Evolutionary conservation across 805 yeast species (phyloP).

Genomic region (Wickerhamiella hasegawae): DNA sequence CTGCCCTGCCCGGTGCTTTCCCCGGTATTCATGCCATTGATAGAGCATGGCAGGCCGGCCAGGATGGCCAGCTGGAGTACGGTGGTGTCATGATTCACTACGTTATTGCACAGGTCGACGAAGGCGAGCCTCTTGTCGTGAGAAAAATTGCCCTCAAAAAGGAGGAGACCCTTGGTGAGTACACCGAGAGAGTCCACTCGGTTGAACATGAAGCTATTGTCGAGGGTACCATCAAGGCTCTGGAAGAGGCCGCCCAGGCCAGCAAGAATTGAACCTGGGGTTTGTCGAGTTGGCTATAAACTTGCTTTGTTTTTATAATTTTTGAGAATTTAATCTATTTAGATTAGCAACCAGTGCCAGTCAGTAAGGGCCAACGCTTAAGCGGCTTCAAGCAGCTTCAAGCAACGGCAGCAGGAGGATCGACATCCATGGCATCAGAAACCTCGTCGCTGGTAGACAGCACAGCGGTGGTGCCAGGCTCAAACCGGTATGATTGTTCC

Average conservation of each 20-base stretch:
- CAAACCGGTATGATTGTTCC: constrained; percentile 68
- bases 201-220: constrained; percentile 86
- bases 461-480: constrained; percentile 87
- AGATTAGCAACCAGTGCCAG: no score
- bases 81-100: constrained; percentile 96
- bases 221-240: constrained; percentile 63
- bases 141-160: constrained; percentile 55
- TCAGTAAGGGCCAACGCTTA: no score
- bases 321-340: no score
- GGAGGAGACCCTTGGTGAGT: constrained; percentile 63
- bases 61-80: constrained; percentile 51
- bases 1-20: constrained; percentile 93
- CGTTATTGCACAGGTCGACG: constrained; percentile 91
- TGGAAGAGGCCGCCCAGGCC: constrained; percentile 19
- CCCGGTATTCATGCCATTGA: constrained; percentile 97
- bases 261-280: no score
- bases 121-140: constrained; percentile 78
- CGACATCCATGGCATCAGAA: constrained; percentile 37
- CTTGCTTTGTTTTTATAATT: no score
- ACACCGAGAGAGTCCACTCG: constrained; percentile 68
- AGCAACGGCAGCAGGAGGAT: constrained; percentile 16
- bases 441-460: constrained; percentile 58
- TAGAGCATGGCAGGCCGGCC: constrained; percentile 91
- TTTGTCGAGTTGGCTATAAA: no score
- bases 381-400: no score